Evolutionary conservation across 805 yeast genomes (phyloP).

Genomic region (Vanderwaltozyma tropicalis): DNA sequence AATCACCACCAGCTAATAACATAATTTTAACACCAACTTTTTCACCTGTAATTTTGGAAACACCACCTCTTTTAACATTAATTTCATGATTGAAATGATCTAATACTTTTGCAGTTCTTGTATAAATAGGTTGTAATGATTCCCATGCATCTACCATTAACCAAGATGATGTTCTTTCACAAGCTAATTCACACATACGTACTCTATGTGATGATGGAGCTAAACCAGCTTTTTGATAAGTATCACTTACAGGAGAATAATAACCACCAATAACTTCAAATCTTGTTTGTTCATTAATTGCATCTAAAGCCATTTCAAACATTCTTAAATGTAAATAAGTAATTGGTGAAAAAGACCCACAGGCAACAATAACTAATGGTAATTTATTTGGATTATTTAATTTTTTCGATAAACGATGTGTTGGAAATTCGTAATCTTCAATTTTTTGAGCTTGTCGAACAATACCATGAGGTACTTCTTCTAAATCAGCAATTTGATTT

Average conservation of each 20-base stretch:
- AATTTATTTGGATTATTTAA: constrained; percentile 65
- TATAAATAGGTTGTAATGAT: constrained; percentile 78
- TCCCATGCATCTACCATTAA: constrained; percentile 99
- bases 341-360: constrained; percentile 94
- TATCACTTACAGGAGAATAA: constrained; percentile 89
- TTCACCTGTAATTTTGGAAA: constrained; percentile 47
- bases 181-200: constrained; percentile 95
- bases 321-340: constrained; percentile 90
- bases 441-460: constrained; percentile 73
- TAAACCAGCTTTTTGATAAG: constrained; percentile 85
- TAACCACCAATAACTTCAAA: constrained; percentile 96
- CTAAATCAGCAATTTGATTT: constrained; percentile 78
- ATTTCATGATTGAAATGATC: constrained; percentile 96
- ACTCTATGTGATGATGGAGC: constrained; percentile 87
- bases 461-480: constrained; percentile 93
- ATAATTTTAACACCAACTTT: constrained; percentile 82
- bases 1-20: constrained; percentile 95
- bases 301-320: constrained; percentile 98
- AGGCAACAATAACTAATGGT: constrained; percentile 91
- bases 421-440: constrained; percentile 69
- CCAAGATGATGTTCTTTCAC: constrained; percentile 95
- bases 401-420: constrained; percentile 67
- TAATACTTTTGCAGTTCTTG: constrained; percentile 87
- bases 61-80: constrained; percentile 82
- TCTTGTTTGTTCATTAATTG: constrained; percentile 80